phyloP scores from a whole-genome alignment of 331 rosid genomes.

The Rhamnella rubrinervis region DNA sequence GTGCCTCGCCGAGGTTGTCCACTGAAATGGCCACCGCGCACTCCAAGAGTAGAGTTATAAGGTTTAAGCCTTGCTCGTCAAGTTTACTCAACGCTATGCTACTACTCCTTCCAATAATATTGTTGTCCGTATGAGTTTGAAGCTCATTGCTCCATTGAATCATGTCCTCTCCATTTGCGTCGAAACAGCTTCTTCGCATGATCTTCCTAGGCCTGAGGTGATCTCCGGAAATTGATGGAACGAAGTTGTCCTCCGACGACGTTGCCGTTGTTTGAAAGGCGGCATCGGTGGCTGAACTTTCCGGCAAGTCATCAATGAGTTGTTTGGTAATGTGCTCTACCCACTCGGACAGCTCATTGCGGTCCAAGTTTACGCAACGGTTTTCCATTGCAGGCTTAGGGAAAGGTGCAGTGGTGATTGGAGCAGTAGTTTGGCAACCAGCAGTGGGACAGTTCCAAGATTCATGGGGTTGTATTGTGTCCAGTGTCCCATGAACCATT shows the following conservation, averaged over 20 bases:
- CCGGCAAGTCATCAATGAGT: constrained; percentile 62
- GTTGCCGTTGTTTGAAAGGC: constrained; percentile 14
- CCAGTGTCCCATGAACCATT: constrained; percentile 45
- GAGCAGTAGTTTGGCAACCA: constrained; percentile 23
- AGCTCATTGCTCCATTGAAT: constrained; percentile 27
- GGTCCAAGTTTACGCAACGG: constrained; percentile 39
- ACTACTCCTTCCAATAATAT: constrained; percentile 7
- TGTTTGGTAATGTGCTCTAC: constrained; percentile 66
- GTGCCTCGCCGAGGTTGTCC: constrained; percentile 71
- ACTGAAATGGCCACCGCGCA: constrained; percentile 84
- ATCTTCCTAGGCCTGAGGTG: constrained; percentile 19
- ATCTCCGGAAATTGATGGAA: constrained; percentile 20
- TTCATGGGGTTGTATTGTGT: constrained; percentile 48
- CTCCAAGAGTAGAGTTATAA: constrained; percentile 69
- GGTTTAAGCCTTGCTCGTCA: constrained; percentile 46
- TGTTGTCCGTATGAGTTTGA: constrained; percentile 25
- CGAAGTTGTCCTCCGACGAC: constrained; percentile 21
- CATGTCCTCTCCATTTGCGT: constrained; percentile 5
- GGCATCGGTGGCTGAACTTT: constrained; percentile 13
- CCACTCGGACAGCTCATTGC: constrained; percentile 59
- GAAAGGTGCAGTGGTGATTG: constrained; percentile 28
- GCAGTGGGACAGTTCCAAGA: constrained; percentile 13
- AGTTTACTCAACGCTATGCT: constrained; percentile 9
- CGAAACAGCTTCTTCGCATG: constrained; percentile 18
- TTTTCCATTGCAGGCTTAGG: constrained; percentile 37